phyloP scores from a whole-genome alignment of 2,329 filamentous ascomycete genomes.

The Aspergillus glaucus region DNA sequence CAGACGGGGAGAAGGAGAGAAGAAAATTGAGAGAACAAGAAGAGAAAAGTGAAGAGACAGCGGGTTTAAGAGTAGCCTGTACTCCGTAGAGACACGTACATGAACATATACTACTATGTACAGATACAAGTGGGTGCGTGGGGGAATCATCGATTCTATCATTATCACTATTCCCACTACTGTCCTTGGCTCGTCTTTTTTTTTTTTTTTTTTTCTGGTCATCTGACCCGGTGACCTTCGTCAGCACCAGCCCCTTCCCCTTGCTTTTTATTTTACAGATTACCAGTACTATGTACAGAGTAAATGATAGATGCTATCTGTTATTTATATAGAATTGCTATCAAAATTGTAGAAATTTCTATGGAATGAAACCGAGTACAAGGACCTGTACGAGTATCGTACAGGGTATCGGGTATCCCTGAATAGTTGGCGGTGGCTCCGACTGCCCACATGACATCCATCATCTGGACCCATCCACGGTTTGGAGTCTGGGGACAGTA shows the following conservation, averaged over 20 bases:
- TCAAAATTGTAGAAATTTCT: too few relatives aligned
- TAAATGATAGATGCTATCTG: too few relatives aligned
- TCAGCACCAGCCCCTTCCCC: constrained; percentile 10
- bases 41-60: constrained; percentile 12
- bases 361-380: too few relatives aligned
- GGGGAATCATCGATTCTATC: constrained; percentile 9
- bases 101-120: neutral
- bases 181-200: constrained; percentile 6
- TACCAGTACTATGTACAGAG: too few relatives aligned
- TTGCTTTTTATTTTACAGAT: constrained; percentile 3
- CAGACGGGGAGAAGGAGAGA: constrained; percentile 12
- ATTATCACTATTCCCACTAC: neutral
- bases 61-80: neutral
- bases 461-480: too few relatives aligned
- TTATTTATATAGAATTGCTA: neutral
- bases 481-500: too few relatives aligned
- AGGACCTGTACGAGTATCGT: too few relatives aligned
- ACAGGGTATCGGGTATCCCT: too few relatives aligned
- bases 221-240: constrained; percentile 18
- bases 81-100: neutral
- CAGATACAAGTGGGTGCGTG: constrained; percentile 17
- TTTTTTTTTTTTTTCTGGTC: constrained; percentile 13
- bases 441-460: too few relatives aligned
- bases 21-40: constrained; percentile 7
- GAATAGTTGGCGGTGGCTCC: too few relatives aligned